Base-by-base conservation (phyloP, 148 eudicot genomes). In the Heliamphora exappendiculata region DNA sequence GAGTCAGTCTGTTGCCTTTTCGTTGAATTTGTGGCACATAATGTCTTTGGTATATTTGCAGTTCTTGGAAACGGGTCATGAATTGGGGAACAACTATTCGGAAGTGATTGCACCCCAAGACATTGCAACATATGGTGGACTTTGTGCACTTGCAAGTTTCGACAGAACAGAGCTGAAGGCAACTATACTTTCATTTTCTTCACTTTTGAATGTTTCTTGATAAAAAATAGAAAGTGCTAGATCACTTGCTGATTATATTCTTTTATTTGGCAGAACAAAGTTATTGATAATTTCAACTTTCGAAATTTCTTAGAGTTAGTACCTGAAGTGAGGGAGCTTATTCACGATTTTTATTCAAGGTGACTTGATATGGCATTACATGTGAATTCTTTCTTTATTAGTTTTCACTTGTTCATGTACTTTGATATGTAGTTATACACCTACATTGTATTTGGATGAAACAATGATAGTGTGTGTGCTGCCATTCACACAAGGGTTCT, bases 91-190 rank as follows among this genome's bases (percentile, higher is more conserved):
- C 90, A 80, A 78, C 83, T 94, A 90, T 78, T 84, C 87, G 5
- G 97, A 92, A 84, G 94, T 94, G 64, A 92, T 94, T 85, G 98
- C 97, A 47, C 87, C 93, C 34, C 98, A 94, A 81, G 98, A 94
- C 78, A 90, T 94, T 77, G 98, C 98, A 44, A 94, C 97, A 55
- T 94, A 94, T 80, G 98, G 98, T 76, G 97, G 97, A 80, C 92
- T 94, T 33, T 94, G 98, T 81, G 98, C 98, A 42, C 97, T 94
- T 76, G 97, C 98, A 78, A 91, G 93, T 75, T 94, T 92, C 82
- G 98, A 94, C 78, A 86, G 98, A 47, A 55, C 94, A 58, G 98
- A 94, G 79, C 90, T 94, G 72, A 94, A 94, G 98, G 98, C 72
- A 89, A 79, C 71, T 54, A 33, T 53, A 67, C 54, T 45, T 26